Conservation (phyloP, 148 eudicot species). For the Cornus florida region DNA sequence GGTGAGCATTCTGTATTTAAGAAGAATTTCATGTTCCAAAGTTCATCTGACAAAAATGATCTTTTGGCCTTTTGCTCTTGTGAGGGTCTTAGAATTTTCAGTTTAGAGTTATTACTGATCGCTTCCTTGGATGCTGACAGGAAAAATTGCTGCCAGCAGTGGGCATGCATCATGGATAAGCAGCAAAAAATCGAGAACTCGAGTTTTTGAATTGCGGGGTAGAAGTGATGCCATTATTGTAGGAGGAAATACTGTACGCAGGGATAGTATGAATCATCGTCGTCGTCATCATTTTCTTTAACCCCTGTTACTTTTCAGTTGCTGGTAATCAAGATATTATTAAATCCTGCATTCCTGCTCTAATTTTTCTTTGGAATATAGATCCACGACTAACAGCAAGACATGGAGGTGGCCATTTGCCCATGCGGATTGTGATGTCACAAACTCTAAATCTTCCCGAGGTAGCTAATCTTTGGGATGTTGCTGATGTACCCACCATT, state of each 20-base stretch:
- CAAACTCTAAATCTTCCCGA: constrained; percentile 92
- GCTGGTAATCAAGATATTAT: constrained; percentile 8
- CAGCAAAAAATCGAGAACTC: constrained; percentile 69
- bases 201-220: constrained; percentile 91
- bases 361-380: constrained; percentile 34
- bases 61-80: neutral
- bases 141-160: constrained; percentile 88
- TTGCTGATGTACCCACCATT: constrained; percentile 77
- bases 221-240: constrained; percentile 94
- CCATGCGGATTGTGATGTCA: constrained; percentile 87
- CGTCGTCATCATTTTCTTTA: neutral
- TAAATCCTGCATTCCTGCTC: neutral
- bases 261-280: constrained; percentile 71
- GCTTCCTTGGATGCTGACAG: constrained; percentile 35
- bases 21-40: neutral
- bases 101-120: constrained; percentile 9
- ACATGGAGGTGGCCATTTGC: constrained; percentile 85
- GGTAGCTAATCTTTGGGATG: constrained; percentile 82
- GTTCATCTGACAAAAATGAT: neutral
- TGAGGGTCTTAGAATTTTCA: neutral
- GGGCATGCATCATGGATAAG: constrained; percentile 99
- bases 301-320: constrained; percentile 15
- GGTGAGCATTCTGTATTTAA: constrained; percentile 43
- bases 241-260: constrained; percentile 97
- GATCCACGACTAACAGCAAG: constrained; percentile 95